Base-by-base conservation (phyloP, 805 yeast genomes). In the Teunomyces funiuensis region DNA sequence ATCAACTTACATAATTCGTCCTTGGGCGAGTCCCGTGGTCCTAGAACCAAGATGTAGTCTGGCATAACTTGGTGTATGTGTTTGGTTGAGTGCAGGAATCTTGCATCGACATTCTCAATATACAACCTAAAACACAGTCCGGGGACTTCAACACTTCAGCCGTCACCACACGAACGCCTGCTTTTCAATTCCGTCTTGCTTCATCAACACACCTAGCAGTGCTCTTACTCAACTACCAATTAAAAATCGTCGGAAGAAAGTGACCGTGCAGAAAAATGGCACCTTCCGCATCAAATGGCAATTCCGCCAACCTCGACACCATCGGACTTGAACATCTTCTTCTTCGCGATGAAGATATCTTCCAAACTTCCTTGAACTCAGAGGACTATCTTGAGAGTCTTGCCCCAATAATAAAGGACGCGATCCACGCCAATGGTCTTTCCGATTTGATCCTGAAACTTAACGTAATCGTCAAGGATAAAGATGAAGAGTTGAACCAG, bases 301-400 rank as follows among this genome's bases (percentile, higher is more conserved):
- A 36, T 11, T 8, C 7, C 29, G 15, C 29, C 22, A 31, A 31
- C 9, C 25, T 30, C 30, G 41, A 65, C 20, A 56, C 58, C 7
- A 44, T 65, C 7, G 65, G 63, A 28, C 55, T 69, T 25, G 73
- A 68, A 45, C 60, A 60, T 45, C 51, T 69, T n/a, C 56, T 70
- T 16, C 50, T 68, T 14, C 55, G 73, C 23, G 70, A 65, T 46
- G 72, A 65, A 15, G 72, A 68, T 50, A 65, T 71, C 27, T 70
- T 66, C 46, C 71, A 69, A 41, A 66, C 74, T 13, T 74, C 81
- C 1, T 55, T 76, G 23, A 63, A 71, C 36, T 77, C 85, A 2
- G 85, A 80, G 42, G 90, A 85, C 51, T 86, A 83, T 58, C 60
- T 88, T 28, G 95, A 88, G 48, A 88, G 85, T 58, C 72, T 88